These are phyloP conservation scores for Castanea crenata DNA, from an alignment of 306 rosid genomes.

Conservation along the genomic window DNA sequence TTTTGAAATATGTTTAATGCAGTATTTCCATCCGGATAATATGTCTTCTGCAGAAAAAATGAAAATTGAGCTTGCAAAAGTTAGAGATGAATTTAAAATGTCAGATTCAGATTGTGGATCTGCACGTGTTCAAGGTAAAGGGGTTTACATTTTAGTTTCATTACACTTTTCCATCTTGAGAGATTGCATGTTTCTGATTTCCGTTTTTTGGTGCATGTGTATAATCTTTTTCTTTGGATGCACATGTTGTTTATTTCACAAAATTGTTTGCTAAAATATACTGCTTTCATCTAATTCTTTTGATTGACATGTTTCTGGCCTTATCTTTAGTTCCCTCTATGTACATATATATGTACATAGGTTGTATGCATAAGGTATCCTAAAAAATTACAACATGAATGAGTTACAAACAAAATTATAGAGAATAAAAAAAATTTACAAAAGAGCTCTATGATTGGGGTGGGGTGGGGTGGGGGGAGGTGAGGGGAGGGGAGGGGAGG, in stretches of 20 bases:
- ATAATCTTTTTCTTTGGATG: neutral
- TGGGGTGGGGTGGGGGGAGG: fast-evolving
- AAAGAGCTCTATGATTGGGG: too few species aligned
- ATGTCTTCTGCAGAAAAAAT: constrained; percentile 81
- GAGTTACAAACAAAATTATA: too few species aligned
- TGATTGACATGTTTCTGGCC: neutral
- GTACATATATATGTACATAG: too few species aligned
- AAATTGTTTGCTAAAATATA: neutral
- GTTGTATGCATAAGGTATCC: too few species aligned
- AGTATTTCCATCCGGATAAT: constrained; percentile 91
- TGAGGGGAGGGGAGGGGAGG: too few species aligned
- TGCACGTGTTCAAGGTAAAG: constrained; percentile 86
- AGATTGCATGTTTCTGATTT: neutral
- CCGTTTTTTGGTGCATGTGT: neutral
- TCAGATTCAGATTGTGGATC: constrained; percentile 96
- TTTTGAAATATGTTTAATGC: constrained; percentile 36
- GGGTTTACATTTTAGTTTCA: neutral
- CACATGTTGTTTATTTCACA: neutral
- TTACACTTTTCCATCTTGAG: neutral
- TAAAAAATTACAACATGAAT: too few species aligned
- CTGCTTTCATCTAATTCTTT: neutral
- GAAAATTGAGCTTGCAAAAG: constrained; percentile 76
- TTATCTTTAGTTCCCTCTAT: neutral
- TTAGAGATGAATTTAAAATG: constrained; percentile 87
- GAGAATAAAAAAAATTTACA: too few species aligned